Evolutionary conservation across 768 basidiomycete genomes (phyloP).

Genomic region (Leccinum incarnatum): DNA sequence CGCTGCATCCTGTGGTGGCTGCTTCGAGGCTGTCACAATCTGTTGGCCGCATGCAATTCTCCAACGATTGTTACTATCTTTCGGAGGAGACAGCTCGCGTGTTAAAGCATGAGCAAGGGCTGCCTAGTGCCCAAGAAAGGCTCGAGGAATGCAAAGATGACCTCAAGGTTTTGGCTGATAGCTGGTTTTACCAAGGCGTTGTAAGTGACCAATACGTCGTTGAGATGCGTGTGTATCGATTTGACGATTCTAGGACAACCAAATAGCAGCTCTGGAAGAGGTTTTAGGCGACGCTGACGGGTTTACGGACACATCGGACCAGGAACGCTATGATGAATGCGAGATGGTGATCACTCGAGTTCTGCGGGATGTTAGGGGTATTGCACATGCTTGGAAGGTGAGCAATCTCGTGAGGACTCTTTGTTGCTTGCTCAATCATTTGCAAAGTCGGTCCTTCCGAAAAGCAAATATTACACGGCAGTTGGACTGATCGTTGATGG

Average conservation of each 20-base stretch:
- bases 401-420: slow-evolving; percentile 10
- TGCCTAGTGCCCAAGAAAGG: slow-evolving; percentile 39
- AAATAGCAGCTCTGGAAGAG: slow-evolving; percentile 31
- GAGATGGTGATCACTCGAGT: slow-evolving; percentile 64
- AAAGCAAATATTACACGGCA: slow-evolving; percentile 67
- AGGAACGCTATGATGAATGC: slow-evolving; percentile 74
- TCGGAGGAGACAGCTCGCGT: slow-evolving; percentile 42
- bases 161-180: slow-evolving; percentile 57
- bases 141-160: slow-evolving; percentile 50
- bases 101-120: slow-evolving; percentile 28
- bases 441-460: slow-evolving; percentile 61
- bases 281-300: slow-evolving; percentile 56
- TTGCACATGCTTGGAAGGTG: slow-evolving; percentile 75
- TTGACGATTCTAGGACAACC: slow-evolving; percentile 20
- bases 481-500: slow-evolving; percentile 71
- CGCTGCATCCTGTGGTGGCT: slow-evolving; percentile 69
- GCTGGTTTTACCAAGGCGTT: slow-evolving; percentile 68
- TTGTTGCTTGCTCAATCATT: neutral
- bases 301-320: slow-evolving; percentile 66
- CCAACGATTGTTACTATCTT: slow-evolving; percentile 80
- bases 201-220: slow-evolving; percentile 40
- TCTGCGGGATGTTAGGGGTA: slow-evolving; percentile 58
- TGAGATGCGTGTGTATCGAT: neutral
- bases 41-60: slow-evolving; percentile 65
- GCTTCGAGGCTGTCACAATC: slow-evolving; percentile 46